Evolutionary conservation across 768 basidiomycete species (phyloP).

Genomic region (Xanthoconium purpureum): DNA sequence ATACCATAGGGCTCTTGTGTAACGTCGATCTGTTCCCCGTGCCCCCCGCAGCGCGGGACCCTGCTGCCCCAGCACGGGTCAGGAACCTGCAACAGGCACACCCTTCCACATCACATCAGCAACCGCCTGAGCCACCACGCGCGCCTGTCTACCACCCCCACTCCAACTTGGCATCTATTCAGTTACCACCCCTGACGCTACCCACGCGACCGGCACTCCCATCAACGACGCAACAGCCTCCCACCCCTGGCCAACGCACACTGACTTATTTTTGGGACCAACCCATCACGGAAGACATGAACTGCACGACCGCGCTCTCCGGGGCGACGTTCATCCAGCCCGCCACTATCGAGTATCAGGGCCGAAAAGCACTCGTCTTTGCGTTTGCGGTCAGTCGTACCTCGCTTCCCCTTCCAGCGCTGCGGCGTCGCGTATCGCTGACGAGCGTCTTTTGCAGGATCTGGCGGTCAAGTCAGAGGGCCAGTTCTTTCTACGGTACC

Average conservation of each 20-base stretch:
- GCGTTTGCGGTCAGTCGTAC: conserved; percentile 52
- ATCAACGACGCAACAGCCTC: conserved; percentile 5
- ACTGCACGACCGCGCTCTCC: conserved; percentile 50
- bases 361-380: conserved; percentile 53
- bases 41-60: conserved; percentile 23
- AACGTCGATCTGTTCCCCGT: conserved; percentile 77
- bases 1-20: conserved; percentile 67
- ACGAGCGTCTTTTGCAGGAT: conserved; percentile 41
- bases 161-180: conserved; percentile 15
- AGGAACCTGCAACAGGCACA: conserved; percentile 16
- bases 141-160: conserved; percentile 14
- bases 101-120: background rate
- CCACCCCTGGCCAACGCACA: conserved; percentile 32
- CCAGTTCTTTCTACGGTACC: conserved; percentile 67
- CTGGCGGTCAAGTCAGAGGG: conserved; percentile 66
- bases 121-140: conserved; percentile 6
- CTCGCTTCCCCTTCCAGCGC: conserved; percentile 3
- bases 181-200: conserved; percentile 21
- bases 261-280: conserved; percentile 41
- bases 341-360: conserved; percentile 50
- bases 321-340: conserved; percentile 64
- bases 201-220: conserved; percentile 10
- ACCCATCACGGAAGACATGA: conserved; percentile 43
- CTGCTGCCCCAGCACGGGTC: background rate
- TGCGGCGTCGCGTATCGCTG: conserved; percentile 1